These are phyloP conservation scores for Acanthamoeba lenticulata DNA, from an alignment of 208 protist species.

Conservation along the genomic window DNA sequence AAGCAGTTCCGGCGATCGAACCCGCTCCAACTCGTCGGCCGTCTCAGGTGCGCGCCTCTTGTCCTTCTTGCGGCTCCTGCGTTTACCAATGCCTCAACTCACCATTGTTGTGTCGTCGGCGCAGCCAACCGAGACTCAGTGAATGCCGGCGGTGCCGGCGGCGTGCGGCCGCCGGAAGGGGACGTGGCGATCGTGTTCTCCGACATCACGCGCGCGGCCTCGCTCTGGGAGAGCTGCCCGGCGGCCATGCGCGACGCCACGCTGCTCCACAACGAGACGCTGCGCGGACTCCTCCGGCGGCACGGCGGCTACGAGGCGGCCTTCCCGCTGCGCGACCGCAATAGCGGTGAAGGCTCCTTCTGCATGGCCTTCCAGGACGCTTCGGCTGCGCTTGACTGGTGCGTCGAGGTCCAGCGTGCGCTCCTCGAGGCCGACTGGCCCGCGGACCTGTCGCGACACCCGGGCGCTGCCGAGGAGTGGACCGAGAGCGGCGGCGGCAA, in stretches of 20 bases:
- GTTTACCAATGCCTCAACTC: background rate
- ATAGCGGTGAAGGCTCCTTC: conserved; percentile 66
- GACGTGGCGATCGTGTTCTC: conserved; percentile 53
- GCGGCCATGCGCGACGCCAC: background rate
- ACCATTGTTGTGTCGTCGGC: background rate
- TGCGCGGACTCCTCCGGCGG: background rate
- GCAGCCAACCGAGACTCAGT: background rate
- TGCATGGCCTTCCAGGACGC: conserved; percentile 64
- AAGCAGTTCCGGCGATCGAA: too few species aligned
- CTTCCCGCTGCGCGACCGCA: background rate
- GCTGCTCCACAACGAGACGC: background rate
- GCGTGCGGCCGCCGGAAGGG: background rate
- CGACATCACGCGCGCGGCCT: conserved; percentile 23
- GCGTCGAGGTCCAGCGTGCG: conserved; percentile 24
- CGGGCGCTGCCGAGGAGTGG: conserved; percentile 54
- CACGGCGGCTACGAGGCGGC: conserved; percentile 18
- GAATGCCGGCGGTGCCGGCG: background rate
- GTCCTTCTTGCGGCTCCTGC: too few species aligned
- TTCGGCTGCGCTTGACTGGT: background rate
- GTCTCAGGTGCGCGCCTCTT: background rate
- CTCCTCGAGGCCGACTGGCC: conserved; percentile 21
- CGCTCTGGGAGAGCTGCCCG: conserved; percentile 3
- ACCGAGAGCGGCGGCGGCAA: background rate
- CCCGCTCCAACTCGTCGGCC: background rate
- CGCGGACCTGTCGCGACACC: background rate